Base-by-base conservation (phyloP, 139 green algal species). In the Chlorella ohadii region DNA sequence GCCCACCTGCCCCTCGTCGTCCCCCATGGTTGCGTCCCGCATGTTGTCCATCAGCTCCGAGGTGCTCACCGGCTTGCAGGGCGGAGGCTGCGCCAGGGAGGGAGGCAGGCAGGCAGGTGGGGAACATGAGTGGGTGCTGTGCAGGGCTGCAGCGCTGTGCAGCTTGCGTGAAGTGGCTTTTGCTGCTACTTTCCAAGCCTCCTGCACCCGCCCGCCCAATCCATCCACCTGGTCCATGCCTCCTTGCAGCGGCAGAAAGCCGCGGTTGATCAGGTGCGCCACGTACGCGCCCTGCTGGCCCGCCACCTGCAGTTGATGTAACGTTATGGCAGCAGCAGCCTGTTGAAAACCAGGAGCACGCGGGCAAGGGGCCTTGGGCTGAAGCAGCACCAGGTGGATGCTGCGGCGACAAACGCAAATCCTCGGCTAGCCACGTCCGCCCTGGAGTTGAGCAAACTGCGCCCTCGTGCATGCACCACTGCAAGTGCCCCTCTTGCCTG, bases 211-310 rank as follows among this genome's bases (percentile, higher is more conserved):
- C 19, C 56, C 19, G 33, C 33, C 34, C 34, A 19, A 68, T 4
- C 28, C 27, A 31, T 27, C 17, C 51, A 51, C 76, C 76, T 82
- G 57, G 15, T 82, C 57, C 76, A 82, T 38, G 13, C 76, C 76
- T 6, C 76, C 76, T 17, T 34, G 36, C 19, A 57, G 36, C 9
- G 59, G 76, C 76, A 57, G 33, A 36, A 86, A 92, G 47, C 87
- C 79, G 12, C 85, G 64, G 73, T 94, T 94, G 82, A 93, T 78
- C 65, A 93, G 79, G 81, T 87, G 91, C 15, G 89, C 91, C 5
- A 86, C 83, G 63, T 94, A 94, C 5, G 91, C 89, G 19, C 91
- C 91, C 80, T 94, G 91, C 83, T 93, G 87, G 7, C 56, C 85
- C 22, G 87, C 87, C 75, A 90, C 92, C 90, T 91, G 87, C 65